Evolutionary conservation across 371 early-diverging fungal genomes (phyloP).

Genomic region (Quaeritorhiza haematococci): DNA sequence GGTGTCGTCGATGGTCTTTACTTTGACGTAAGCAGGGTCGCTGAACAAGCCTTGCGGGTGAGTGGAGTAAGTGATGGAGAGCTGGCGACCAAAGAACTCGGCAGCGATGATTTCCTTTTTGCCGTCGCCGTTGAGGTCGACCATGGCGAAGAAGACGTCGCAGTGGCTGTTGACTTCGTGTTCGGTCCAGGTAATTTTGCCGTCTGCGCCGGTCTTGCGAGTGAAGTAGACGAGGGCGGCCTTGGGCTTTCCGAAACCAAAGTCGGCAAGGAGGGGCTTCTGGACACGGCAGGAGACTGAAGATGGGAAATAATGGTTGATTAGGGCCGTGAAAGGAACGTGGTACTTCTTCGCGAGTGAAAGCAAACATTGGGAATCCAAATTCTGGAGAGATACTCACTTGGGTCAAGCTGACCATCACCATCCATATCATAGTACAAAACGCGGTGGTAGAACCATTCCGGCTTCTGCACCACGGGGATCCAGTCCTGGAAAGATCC

Average conservation of each 20-base stretch:
- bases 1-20: constrained; percentile 16
- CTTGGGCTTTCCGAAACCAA: neutral
- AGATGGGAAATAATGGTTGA: too few species aligned
- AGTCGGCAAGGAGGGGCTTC: constrained; percentile 6
- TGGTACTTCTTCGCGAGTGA: too few species aligned
- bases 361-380: too few species aligned
- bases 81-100: constrained; percentile 14
- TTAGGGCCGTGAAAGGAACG: too few species aligned
- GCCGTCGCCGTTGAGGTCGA: constrained; percentile 24
- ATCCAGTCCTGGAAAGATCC: too few species aligned
- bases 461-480: too few species aligned
- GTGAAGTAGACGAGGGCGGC: constrained; percentile 9
- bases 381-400: too few species aligned
- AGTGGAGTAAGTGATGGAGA: constrained; percentile 12
- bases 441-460: constrained; percentile 22
- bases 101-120: constrained; percentile 15
- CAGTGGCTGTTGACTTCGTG: constrained; percentile 16
- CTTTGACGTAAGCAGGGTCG: constrained; percentile 2
- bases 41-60: constrained; percentile 11
- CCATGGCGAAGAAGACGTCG: constrained; percentile 18
- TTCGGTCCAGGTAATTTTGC: constrained; percentile 13
- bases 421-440: constrained; percentile 11
- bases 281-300: constrained; percentile 21
- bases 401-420: constrained; percentile 16
- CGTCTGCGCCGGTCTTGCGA: constrained; percentile 7